These are phyloP conservation scores for Stachybotrys chartarum DNA, from an alignment of 2,329 filamentous ascomycete genomes.

Conservation along the genomic window DNA sequence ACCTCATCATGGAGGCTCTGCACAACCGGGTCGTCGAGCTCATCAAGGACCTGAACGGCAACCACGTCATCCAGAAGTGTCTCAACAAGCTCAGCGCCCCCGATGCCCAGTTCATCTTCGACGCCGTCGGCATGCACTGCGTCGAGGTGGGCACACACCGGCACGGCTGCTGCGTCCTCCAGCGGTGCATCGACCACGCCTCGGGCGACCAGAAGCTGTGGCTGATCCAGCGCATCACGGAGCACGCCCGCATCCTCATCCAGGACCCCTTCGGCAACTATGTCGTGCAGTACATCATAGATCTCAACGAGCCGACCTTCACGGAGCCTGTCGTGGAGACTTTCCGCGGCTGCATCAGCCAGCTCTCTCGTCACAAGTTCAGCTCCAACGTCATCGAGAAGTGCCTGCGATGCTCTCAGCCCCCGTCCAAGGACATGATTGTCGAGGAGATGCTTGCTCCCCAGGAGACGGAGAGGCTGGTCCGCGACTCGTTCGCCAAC, in stretches of 20 bases:
- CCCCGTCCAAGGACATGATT: constrained; percentile 69
- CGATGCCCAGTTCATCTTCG: constrained; percentile 94
- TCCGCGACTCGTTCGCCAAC: constrained; percentile 91
- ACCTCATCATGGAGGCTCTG: constrained; percentile 81
- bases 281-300: constrained; percentile 96
- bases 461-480: constrained; percentile 76
- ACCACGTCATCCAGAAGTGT: constrained; percentile 98
- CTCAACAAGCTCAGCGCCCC: constrained; percentile 82
- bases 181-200: constrained; percentile 96
- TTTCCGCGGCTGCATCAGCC: constrained; percentile 67
- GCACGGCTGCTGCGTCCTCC: constrained; percentile 94
- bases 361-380: constrained; percentile 90
- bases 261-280: constrained; percentile 99
- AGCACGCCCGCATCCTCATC: constrained; percentile 80
- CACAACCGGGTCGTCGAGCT: constrained; percentile 81
- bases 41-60: constrained; percentile 96
- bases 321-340: constrained; percentile 80
- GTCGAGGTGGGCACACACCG: constrained; percentile 92
- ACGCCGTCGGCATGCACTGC: constrained; percentile 81
- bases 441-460: constrained; percentile 72
- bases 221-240: constrained; percentile 80
- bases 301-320: constrained; percentile 80
- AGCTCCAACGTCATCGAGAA: constrained; percentile 99
- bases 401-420: constrained; percentile 75
- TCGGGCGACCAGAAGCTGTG: constrained; percentile 82